Base-by-base conservation (phyloP, 345 rosid species). In the Corymbia maculata region DNA sequence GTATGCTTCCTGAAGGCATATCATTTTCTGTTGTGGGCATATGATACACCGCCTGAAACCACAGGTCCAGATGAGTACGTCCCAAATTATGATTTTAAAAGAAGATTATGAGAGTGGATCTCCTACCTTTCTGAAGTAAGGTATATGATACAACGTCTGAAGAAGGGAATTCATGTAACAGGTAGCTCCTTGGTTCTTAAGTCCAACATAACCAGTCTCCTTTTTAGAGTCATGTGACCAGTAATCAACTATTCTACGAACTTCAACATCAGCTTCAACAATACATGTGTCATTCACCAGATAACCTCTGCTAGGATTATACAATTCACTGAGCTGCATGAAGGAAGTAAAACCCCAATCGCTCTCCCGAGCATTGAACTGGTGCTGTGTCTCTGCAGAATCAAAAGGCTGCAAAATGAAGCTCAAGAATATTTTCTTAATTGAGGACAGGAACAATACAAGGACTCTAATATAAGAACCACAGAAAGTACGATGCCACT, bases 151-250 rank as follows among this genome's bases (percentile, higher is more conserved):
- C 80, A 93, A 88, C 28, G 94, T 92, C 88, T 94, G 95, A 55
- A 94, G 90, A 68, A 94, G 95, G 89, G 95, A 94, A 88, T 94
- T 94, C 94, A 94, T 94, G 91, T 94, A 94, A 87, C 94, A 94
- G 45, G 95, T 94, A n/a, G 95, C 95, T 88, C 95, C 95, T 90
- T 94, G 95, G 89, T 94, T 94, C 90, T 94, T 94, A 79, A 94
- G 92, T 26, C 95, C 95, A 59, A 94, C 95, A 91, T 86, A 94
- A 52, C 95, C 95, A 28, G 95, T 94, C 93, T 94, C 95, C 91
- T 94, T 94, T 88, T 93, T 94, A 11, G 95, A 94, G 89, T 94
- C 95, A 52, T 93, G 91, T 7, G 94, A 89, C 95, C 94, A 94
- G 87, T 93, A 92, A 90, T 94, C 95, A 32, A 91, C 85, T 92